Conservation (phyloP, 192 early-diverging fungal genomes). For the Linnemannia elongata region DNA sequence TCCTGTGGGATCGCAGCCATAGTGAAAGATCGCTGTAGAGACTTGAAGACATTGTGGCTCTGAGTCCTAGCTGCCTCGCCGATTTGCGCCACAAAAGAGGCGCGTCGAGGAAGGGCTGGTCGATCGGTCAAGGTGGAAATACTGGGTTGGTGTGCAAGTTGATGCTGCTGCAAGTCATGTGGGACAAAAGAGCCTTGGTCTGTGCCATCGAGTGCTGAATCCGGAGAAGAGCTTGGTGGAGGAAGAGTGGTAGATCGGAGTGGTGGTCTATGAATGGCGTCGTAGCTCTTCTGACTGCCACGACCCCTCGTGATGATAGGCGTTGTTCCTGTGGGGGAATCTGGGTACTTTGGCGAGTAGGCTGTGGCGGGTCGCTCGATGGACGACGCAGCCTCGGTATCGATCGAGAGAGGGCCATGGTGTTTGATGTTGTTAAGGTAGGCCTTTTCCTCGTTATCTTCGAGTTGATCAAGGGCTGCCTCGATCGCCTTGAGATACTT, state of each 20-base stretch:
- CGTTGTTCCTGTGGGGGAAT: slow-evolving; percentile 17
- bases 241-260: not conserved
- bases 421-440: not conserved
- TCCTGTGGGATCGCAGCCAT: not conserved
- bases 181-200: not conserved
- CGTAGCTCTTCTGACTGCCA: slow-evolving; percentile 21
- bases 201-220: not conserved
- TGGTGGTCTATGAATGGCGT: slow-evolving; percentile 14
- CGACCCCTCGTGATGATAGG: slow-evolving; percentile 30
- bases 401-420: not conserved
- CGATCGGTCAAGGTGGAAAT: not conserved
- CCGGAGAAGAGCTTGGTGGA: not conserved
- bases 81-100: slow-evolving; percentile 2
- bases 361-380: not conserved
- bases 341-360: slow-evolving; percentile 5
- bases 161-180: not conserved
- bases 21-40: slow-evolving; percentile 13
- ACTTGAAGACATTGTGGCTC: not conserved
- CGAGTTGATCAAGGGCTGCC: slow-evolving; percentile 3
- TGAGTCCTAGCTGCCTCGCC: slow-evolving; percentile 7
- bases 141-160: not conserved
- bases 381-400: not conserved
- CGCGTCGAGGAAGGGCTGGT: not conserved
- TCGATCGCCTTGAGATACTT: slow-evolving; percentile 67
- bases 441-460: not conserved